phyloP scores from a whole-genome alignment of 2,329 filamentous ascomycete species.

The Fusarium hainanense region DNA sequence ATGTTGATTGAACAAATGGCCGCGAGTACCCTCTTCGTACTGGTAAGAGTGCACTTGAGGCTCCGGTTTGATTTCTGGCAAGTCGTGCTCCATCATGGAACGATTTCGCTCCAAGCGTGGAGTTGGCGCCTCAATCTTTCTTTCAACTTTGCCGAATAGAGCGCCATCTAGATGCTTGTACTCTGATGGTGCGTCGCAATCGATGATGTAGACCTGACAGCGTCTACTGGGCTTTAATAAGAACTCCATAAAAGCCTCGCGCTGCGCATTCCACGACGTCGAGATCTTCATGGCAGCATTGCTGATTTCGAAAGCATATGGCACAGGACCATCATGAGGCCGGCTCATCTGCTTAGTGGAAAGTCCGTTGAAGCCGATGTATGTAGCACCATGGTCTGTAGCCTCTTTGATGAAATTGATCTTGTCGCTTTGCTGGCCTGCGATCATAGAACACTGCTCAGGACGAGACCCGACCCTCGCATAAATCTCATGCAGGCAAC shows the following conservation, averaged over 20 bases:
- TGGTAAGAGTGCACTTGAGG: constrained; percentile 1
- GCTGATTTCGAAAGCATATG: constrained; percentile 12
- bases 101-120: neutral
- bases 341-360: neutral
- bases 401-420: constrained; percentile 12
- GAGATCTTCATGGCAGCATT: neutral
- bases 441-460: neutral
- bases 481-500: neutral
- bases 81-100: neutral
- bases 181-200: constrained; percentile 24
- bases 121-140: neutral
- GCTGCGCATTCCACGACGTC: constrained; percentile 2
- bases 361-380: constrained; percentile 31
- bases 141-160: neutral
- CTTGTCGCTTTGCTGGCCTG: constrained; percentile 22
- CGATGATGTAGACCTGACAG: constrained; percentile 29
- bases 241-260: constrained; percentile 1
- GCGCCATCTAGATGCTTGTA: neutral
- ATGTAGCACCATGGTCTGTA: constrained; percentile 7
- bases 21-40: constrained; percentile 47
- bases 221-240: neutral
- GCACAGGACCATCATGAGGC: neutral
- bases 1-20: constrained; percentile 21
- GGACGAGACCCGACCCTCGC: accelerated
- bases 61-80: neutral